Conservation (phyloP, 768 basidiomycete species). For the Tylopilus vinaceipallidus region DNA sequence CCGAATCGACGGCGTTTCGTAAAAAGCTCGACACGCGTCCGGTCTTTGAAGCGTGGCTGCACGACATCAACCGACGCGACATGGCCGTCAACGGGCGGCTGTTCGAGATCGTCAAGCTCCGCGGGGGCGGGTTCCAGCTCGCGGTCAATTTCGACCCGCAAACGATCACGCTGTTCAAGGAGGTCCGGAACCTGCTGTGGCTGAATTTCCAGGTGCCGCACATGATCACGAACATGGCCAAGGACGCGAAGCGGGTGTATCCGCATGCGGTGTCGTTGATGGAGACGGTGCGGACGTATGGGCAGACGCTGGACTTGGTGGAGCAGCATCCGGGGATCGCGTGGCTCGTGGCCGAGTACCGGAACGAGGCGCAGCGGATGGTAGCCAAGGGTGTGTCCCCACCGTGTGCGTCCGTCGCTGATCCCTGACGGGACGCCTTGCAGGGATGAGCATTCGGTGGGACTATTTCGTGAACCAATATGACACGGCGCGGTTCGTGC, state of each 20-base stretch:
- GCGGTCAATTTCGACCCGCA: slow-evolving; percentile 98
- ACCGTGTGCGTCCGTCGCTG: too few relatives aligned
- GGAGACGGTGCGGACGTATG: slow-evolving; percentile 99
- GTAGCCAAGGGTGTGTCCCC: slow-evolving; percentile 77
- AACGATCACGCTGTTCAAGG: slow-evolving; percentile 98
- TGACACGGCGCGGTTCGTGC: slow-evolving; percentile 74
- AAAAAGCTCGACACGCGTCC: slow-evolving; percentile 94
- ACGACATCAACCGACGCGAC: slow-evolving; percentile 90
- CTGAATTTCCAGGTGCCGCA: slow-evolving; percentile 95
- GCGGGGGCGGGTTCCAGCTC: slow-evolving; percentile 77
- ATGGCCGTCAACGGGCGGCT: slow-evolving; percentile 89
- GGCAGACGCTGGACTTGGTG: slow-evolving; percentile 90
- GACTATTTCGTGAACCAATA: slow-evolving; percentile 96
- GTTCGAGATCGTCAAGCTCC: slow-evolving; percentile 83
- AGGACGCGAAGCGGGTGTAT: slow-evolving; percentile 97
- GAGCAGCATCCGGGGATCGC: slow-evolving; percentile 90
- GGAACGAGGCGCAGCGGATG: slow-evolving; percentile 92
- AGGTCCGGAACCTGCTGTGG: slow-evolving; percentile 94
- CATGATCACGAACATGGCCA: slow-evolving; percentile 93
- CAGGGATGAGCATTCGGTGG: slow-evolving; percentile 96
- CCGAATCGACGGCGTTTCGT: slow-evolving; percentile 87
- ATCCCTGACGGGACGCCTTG: too few relatives aligned
- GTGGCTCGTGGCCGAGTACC: slow-evolving; percentile 91
- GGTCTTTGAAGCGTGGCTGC: slow-evolving; percentile 95
- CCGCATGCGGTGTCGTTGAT: slow-evolving; percentile 97